These are phyloP conservation scores for Fusarium penzigii DNA, from an alignment of 2,329 filamentous ascomycete species.

Conservation along the genomic window DNA sequence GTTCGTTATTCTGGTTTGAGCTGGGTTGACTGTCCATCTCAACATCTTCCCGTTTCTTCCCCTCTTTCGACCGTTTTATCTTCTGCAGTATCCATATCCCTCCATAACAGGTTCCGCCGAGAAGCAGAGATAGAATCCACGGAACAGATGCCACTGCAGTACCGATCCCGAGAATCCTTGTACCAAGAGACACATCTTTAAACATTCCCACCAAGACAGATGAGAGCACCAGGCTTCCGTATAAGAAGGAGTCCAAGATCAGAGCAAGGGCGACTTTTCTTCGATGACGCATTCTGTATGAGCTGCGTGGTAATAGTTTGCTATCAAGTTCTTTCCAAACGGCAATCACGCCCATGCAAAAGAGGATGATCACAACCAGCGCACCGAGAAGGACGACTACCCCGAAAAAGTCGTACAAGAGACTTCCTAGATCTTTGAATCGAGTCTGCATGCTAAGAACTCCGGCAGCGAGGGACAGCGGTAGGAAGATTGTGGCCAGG, in stretches of 20 bases:
- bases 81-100: no score
- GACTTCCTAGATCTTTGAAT: conserved; percentile 1
- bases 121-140: no score
- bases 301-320: not conserved
- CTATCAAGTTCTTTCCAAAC: not conserved
- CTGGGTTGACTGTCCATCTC: no score
- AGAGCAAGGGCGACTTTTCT: not conserved
- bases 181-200: conserved; percentile 1
- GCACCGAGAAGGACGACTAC: conserved; percentile 1
- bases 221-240: not conserved
- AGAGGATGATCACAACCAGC: not conserved
- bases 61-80: no score
- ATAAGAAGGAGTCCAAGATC: not conserved
- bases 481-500: conserved; percentile 5
- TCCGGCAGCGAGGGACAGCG: conserved; percentile 3
- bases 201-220: conserved; percentile 3
- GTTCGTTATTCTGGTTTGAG: no score
- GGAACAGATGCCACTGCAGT: not conserved
- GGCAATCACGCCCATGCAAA: not conserved
- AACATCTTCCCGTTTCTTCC: no score
- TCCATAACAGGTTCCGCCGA: no score
- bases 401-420: conserved; percentile 6
- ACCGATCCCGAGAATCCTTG: conserved; percentile 1
- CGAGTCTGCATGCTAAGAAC: conserved; percentile 8
- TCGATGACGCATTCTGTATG: not conserved